A percentile compares a stretch with the other conserved stretches of the same genome.
phyloP scores from a whole-genome alignment of 441 rosid genomes.

The Corymbia calophylla region DNA sequence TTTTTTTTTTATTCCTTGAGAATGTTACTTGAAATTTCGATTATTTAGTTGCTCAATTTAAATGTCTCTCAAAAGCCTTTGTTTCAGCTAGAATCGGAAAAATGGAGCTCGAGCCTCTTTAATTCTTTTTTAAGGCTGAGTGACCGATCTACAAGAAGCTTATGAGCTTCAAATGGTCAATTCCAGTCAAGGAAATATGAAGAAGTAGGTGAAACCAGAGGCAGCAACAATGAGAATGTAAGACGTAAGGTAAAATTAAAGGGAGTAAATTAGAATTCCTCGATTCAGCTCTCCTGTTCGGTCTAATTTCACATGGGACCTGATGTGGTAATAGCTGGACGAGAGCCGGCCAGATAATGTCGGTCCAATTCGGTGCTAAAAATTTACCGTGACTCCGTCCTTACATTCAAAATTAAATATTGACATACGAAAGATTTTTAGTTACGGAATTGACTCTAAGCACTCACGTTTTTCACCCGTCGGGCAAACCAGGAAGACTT shows the following conservation, averaged over 20 bases:
- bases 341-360: too few relatives aligned
- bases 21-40: background rate
- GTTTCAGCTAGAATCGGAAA: rapidly evolving
- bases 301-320: too few relatives aligned
- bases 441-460: background rate
- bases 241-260: background rate
- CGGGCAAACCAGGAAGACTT: background rate
- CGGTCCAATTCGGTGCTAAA: too few relatives aligned
- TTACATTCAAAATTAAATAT: background rate
- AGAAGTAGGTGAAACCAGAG: background rate
- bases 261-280: too few relatives aligned
- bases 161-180: background rate
- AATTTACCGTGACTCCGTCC: background rate
- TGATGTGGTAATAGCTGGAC: too few relatives aligned
- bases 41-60: background rate
- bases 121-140: background rate
- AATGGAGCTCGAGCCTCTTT: background rate
- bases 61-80: background rate
- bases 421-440: background rate
- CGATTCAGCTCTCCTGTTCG: too few relatives aligned
- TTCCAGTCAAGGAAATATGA: background rate
- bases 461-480: background rate
- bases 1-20: background rate
- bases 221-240: background rate
- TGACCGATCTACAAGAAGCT: background rate